Evolutionary conservation across 768 basidiomycete genomes (phyloP), one percentile per base, ranked within the genome.

Genomic region (Lyophyllum atratum): DNA sequence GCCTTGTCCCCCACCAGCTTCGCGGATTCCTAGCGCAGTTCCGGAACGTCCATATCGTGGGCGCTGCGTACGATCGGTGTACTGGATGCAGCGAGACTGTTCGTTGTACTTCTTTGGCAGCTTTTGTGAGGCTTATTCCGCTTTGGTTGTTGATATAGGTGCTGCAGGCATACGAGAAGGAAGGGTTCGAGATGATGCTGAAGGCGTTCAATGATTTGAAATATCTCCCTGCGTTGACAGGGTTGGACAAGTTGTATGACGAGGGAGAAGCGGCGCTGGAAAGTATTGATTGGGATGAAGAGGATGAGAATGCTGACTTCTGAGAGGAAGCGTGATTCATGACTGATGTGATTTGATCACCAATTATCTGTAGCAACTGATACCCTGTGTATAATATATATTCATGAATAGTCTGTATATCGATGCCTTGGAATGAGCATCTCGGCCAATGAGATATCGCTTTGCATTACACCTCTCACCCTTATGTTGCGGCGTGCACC

Each of bases 1-100:
- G 96, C 0, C 74, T 88, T 17, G 92, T 98, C 3, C 97, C 97
- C 1, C 97, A 98, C 69, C 95, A 98, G 68, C 78, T 98, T 10
- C 86, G 97, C 4, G 97, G 95, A 0, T 94, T 86, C 76, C 80
- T 98, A 3, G 85, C 86, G 5, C 89, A 93, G 59, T 99, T 96
- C 78, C 80, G 86, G 50, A 93, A 86, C 42, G 77, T 98, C 64
- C 84, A 85, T 25, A 86, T 99, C 56, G 85, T 88, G 0, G 97
- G 96, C 0, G 85, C 89, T 2, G 92, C 94, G 1, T 99, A 90
- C 68, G 83, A 87, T 52, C 76, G 80, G 53, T 99, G 96, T 69
- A 96, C 95, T 1, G 97, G 93, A 0, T 99, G 97, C 67, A 91
- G 90, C 52, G 85, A 90, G 61, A 79, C 79, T 21, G 93, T 93